Percentiles rank a stretch among this genome's conserved stretches.
These are phyloP conservation scores for Aspergillus ostianus DNA, from an alignment of 495 filamentous ascomycete species.

Conservation along the genomic window DNA sequence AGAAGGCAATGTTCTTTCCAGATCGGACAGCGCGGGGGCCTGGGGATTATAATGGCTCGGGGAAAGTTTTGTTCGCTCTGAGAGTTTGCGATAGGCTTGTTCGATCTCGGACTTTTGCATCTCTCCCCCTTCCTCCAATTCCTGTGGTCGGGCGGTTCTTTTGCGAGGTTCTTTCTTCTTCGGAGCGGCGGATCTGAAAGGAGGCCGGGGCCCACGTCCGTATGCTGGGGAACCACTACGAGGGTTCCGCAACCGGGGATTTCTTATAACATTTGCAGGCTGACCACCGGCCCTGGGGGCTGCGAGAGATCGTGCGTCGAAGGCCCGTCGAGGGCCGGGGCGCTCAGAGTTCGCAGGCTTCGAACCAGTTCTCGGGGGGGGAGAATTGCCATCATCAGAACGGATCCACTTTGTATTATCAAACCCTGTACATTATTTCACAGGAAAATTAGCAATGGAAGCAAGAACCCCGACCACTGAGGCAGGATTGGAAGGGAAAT, in stretches of 20 bases:
- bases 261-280: conserved; percentile 35
- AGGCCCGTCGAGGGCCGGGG: conserved; percentile 29
- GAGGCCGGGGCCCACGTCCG: conserved; percentile 22
- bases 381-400: conserved; percentile 10
- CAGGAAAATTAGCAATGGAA: background rate
- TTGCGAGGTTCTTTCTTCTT: conserved; percentile 17
- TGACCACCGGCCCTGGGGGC: conserved; percentile 29
- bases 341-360: conserved; percentile 19
- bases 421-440: background rate
- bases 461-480: background rate
- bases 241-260: conserved; percentile 26
- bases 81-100: conserved; percentile 30
- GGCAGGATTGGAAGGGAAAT: background rate
- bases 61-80: conserved; percentile 27
- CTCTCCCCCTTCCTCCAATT: conserved; percentile 27
- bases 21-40: conserved; percentile 24
- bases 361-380: conserved; percentile 16
- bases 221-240: conserved; percentile 18
- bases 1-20: conserved; percentile 45
- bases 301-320: conserved; percentile 45
- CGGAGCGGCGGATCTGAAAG: conserved; percentile 3
- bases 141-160: conserved; percentile 11
- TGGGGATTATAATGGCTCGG: conserved; percentile 38
- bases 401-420: background rate
- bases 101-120: conserved; percentile 28